phyloP scores from a whole-genome alignment of 352 stramenopile species.

The Globisporangium irregulare region DNA sequence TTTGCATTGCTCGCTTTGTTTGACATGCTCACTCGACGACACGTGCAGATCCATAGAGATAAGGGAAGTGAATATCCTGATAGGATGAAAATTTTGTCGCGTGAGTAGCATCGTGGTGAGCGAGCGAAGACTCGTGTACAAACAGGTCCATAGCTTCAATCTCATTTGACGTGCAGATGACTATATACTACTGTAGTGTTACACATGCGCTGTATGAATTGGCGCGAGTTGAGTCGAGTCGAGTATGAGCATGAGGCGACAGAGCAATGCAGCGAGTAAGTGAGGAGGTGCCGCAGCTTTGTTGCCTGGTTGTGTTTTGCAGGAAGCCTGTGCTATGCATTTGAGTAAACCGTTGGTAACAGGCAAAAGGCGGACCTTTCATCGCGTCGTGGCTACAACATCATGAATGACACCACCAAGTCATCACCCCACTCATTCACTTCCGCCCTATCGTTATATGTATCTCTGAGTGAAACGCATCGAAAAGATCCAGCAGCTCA shows the following conservation, averaged over 20 bases:
- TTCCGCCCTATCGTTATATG: not conserved
- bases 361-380: not conserved
- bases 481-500: constrained; percentile 1
- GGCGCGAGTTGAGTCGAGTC: not conserved
- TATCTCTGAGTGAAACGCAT: not conserved
- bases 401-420: not conserved
- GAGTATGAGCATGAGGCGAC: not conserved
- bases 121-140: not conserved
- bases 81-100: not conserved
- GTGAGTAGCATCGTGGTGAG: not conserved
- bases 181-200: not conserved
- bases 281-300: not conserved
- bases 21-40: not conserved
- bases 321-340: not conserved
- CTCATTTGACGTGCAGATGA: not conserved
- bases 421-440: not conserved
- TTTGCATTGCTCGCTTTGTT: not conserved
- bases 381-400: not conserved
- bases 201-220: not conserved
- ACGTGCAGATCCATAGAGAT: not conserved
- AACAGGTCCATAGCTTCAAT: not conserved
- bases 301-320: not conserved
- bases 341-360: constrained; percentile 1
- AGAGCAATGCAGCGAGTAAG: not conserved
- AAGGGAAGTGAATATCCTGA: not conserved